phyloP scores from a whole-genome alignment of 257 asterid species.

The Fraxinus pennsylvanica region DNA sequence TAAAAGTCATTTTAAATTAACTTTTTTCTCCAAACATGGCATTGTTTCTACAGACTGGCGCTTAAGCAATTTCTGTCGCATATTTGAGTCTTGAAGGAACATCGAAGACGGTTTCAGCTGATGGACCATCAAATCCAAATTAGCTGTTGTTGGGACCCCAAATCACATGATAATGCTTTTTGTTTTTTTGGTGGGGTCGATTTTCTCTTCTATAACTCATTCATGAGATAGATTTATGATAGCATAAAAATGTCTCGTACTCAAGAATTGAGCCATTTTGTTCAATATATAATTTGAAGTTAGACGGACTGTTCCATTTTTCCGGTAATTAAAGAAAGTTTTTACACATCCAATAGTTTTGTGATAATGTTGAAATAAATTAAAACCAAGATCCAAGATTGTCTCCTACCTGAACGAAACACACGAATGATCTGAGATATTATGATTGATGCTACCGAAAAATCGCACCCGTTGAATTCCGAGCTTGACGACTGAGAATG shows the following conservation, averaged over 20 bases:
- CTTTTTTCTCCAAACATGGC: background rate
- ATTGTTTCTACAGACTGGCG: background rate
- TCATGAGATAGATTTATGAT: background rate
- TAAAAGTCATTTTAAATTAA: background rate
- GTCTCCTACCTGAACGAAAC: background rate
- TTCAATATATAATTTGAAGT: too few species aligned
- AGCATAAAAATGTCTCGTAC: background rate
- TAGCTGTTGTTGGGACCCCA: conserved; percentile 9
- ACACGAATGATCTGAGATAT: background rate
- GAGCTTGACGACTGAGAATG: too few species aligned
- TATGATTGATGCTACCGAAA: too few species aligned
- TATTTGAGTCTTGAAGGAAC: background rate
- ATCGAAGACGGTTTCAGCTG: background rate
- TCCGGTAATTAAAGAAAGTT: background rate
- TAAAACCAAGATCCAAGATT: background rate
- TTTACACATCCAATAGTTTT: background rate
- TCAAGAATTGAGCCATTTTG: background rate
- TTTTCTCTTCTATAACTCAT: conserved; percentile 2
- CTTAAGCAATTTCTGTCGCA: conserved; percentile 10
- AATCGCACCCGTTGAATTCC: too few species aligned
- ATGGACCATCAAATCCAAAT: background rate
- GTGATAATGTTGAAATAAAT: background rate
- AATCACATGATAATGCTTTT: conserved; percentile 11
- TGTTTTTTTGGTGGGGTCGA: conserved; percentile 1
- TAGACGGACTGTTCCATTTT: too few species aligned